Evolutionary conservation across 345 rosid genomes (phyloP), one percentile per base, ranked within the genome.

Genomic region (Boechera retrofracta): DNA sequence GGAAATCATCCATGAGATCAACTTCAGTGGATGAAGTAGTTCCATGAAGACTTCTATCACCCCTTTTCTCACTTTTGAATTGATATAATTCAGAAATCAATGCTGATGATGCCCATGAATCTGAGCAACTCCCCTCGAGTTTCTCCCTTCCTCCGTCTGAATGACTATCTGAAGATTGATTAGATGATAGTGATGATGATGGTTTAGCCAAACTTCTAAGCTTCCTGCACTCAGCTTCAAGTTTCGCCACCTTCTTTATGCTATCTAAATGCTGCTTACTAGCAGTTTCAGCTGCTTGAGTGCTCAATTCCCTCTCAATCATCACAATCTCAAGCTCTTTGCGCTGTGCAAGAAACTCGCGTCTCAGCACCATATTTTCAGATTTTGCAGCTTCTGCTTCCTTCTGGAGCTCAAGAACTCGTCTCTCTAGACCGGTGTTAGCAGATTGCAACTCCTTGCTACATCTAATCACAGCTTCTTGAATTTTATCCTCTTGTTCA

Each of bases 1-100:
- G 91, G 74, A 94, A 94, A 82, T 94, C 98, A 84, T 87, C 94
- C 97, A 94, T 94, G 58, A 91, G 89, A 81, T 86, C 87, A 67
- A 87, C 84, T 70, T 87, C 87, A 63, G 80, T 52, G 32, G 89
- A 79, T 28, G 85, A 77, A 39, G 74, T 73, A 49, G 80, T 44
- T 31, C 79, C 84, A 31, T 80, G 82, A 65, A 70, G 64, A 45
- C 67, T 55, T 39, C 54, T 62, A 39, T 38, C 10, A 0, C 26
- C 32, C n/a, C 15, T 61, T 82, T 87, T 41, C 82, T 85, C 26
- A 61, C 11, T 39, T 47, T 61, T 61, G 66, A 21, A 39, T 24
- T 61, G 66, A 38, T 61, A n/a, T 61, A 61, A 38, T 6, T 24
- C 66, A 39, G 66, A 39, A 12, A 85, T 66, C 13, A 85, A 75